Base-by-base conservation (phyloP, 225 moss, liverwort and hornwort species). In the Ulota crispa region DNA sequence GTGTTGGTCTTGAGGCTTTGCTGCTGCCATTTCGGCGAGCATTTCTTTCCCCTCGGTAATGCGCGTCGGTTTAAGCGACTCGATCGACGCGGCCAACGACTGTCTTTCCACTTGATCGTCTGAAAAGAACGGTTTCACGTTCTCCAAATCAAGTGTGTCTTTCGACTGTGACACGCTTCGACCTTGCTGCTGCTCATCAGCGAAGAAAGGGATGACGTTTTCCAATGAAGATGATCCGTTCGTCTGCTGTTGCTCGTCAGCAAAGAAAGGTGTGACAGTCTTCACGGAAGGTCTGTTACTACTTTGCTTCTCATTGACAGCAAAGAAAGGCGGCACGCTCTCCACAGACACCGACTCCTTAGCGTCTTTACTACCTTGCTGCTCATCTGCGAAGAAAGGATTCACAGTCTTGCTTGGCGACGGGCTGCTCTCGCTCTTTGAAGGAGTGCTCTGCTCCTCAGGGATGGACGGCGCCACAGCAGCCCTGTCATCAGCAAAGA, bases 111-210 rank as follows among this genome's bases (percentile, higher is more conserved):
- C 76, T 61, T 59, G 76, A 54, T 88, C 88, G 54, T 83, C 88
- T 19, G 83, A 78, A 70, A 90, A 90, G 80, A 88, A 90, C 4
- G 88, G 88, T 27, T 71, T 67, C 63, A 81, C 81, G 61, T 60
- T 80, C 61, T 81, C 79, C 31, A 24, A 68, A 30, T 55, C 54
- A 3, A 8, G 16, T 24, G 19, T 8, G 47, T 72, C 21, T 55
- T 68, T 64, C 9, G 64, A 76, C n/a, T 75, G 71, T 42, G 75
- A 78, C 26, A 50, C 45, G 55, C 76, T 80, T 42, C 14, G 12
- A 14, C 14, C 47, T 27, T 64, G 81, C 13, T 11, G 43, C 57
- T 74, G 85, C 53, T 82, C 81, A 15, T 82, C 78, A 6, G 82
- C 34, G 16, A 74, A 82, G 85, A 43, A 85, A 2, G 83, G 64